phyloP scores from a whole-genome alignment of 2,329 filamentous ascomycete genomes.

The Clarireedia homoeocarpa region DNA sequence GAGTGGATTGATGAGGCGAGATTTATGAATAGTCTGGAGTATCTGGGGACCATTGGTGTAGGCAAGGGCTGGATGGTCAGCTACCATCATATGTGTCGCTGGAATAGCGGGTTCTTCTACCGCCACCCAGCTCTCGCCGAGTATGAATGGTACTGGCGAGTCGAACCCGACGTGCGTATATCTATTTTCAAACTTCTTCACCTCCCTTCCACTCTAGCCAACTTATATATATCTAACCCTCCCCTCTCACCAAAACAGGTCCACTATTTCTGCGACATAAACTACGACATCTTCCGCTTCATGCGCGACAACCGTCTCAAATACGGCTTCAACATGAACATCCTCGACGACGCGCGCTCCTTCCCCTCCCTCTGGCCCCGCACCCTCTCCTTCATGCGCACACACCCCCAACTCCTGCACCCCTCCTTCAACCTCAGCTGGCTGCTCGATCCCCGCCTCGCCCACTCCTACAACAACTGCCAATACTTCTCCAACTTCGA shows the following conservation, averaged over 20 bases:
- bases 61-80: conserved; percentile 95
- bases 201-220: too few relatives aligned
- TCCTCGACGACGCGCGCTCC: conserved; percentile 89
- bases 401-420: conserved; percentile 77
- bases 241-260: conserved; percentile 31
- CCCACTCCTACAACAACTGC: conserved; percentile 87
- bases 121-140: conserved; percentile 61
- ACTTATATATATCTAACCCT: too few relatives aligned
- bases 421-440: conserved; percentile 79
- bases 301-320: conserved; percentile 79
- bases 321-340: conserved; percentile 72
- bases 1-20: conserved; percentile 90
- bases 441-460: conserved; percentile 65
- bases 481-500: conserved; percentile 99
- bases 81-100: conserved; percentile 98
- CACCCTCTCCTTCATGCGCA: conserved; percentile 81
- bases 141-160: conserved; percentile 53
- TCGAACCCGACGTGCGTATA: conserved; percentile 50
- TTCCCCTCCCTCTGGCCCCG: conserved; percentile 93
- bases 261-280: conserved; percentile 51
- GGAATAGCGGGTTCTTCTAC: conserved; percentile 80
- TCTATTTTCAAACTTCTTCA: background rate
- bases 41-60: conserved; percentile 87
- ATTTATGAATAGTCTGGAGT: conserved; percentile 78
- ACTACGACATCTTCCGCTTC: conserved; percentile 80